Percentiles rank a stretch among this genome's conserved stretches.
Evolutionary conservation across 306 rosid species (phyloP).

Genomic region (Castanea sativa): DNA sequence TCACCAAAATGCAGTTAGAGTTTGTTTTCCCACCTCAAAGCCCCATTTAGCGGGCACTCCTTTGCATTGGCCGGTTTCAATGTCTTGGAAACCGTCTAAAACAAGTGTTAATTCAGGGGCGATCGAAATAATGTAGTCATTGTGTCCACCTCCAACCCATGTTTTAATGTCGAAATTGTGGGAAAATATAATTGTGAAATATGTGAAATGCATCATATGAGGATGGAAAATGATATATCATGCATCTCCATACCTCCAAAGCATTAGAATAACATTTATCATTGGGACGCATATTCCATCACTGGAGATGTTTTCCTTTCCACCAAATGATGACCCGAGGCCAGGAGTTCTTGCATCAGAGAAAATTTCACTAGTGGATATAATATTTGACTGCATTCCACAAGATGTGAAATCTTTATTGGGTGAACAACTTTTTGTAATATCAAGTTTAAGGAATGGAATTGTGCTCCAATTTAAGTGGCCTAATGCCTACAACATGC

Average conservation of each 20-base stretch:
- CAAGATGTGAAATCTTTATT: slow-evolving; percentile 86
- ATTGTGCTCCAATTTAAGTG: slow-evolving; percentile 93
- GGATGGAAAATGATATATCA: slow-evolving; percentile 73
- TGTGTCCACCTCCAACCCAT: slow-evolving; percentile 95
- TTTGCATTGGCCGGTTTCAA: slow-evolving; percentile 64
- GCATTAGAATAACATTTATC: slow-evolving; percentile 51
- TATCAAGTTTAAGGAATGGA: slow-evolving; percentile 89
- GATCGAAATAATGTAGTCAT: slow-evolving; percentile 77
- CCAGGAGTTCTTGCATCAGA: slow-evolving; percentile 63
- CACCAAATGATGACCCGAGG: slow-evolving; percentile 37
- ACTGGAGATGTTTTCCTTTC: slow-evolving; percentile 63
- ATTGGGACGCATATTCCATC: slow-evolving; percentile 92
- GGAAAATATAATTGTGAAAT: slow-evolving; percentile 51
- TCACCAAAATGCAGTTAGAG: slow-evolving; percentile 65
- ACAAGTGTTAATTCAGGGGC: slow-evolving; percentile 83
- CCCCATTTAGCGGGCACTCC: slow-evolving; percentile 73
- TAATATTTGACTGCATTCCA: slow-evolving; percentile 76
- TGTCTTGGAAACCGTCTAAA: slow-evolving; percentile 71
- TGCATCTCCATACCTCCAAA: slow-evolving; percentile 82
- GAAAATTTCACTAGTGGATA: slow-evolving; percentile 59
- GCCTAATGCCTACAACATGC: slow-evolving; percentile 40
- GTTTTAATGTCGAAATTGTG: slow-evolving; percentile 60
- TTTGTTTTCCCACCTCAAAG: slow-evolving; percentile 79
- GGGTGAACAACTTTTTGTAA: slow-evolving; percentile 68
- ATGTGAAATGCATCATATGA: slow-evolving; percentile 72